phyloP scores from a whole-genome alignment of 2,329 filamentous ascomycete genomes.

The Nothomitra cinnamomea region DNA sequence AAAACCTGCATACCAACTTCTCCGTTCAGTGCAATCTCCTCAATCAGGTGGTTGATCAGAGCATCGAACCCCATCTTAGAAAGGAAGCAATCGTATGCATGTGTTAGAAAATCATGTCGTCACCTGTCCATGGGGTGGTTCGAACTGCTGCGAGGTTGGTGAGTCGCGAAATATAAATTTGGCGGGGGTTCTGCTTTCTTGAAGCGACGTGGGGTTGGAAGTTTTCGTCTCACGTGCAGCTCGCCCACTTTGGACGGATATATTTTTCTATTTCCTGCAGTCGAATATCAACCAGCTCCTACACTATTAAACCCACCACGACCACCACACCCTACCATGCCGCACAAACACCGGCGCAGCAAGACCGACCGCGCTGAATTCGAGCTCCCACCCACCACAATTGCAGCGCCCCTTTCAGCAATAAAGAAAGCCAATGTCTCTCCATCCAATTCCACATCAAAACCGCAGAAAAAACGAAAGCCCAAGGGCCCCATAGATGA shows the following conservation, averaged over 20 bases:
- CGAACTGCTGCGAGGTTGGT: too few relatives aligned
- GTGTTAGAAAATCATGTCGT: slow-evolving; percentile 1
- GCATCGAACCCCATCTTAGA: slow-evolving; percentile 29
- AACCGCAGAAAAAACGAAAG: slow-evolving; percentile 17
- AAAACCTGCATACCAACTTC: slow-evolving; percentile 32
- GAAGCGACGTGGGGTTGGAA: too few relatives aligned
- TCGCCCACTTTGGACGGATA: too few relatives aligned
- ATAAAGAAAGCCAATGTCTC: slow-evolving; percentile 24
- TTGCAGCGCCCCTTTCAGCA: slow-evolving; percentile 41
- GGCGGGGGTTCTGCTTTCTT: too few relatives aligned
- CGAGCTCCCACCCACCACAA: slow-evolving; percentile 41
- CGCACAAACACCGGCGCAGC: slow-evolving; percentile 66
- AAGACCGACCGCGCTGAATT: slow-evolving; percentile 34
- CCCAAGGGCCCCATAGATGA: slow-evolving; percentile 49
- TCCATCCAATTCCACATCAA: slow-evolving; percentile 19
- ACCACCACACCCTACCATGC: slow-evolving; percentile 36
- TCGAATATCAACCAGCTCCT: neutral
- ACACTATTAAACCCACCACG: neutral
- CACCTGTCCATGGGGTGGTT: neutral
- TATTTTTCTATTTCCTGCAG: neutral
- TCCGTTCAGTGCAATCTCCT: slow-evolving; percentile 41
- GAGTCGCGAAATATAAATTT: too few relatives aligned
- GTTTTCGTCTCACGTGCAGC: too few relatives aligned
- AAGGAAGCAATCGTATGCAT: neutral
- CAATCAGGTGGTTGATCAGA: slow-evolving; percentile 39